These are phyloP conservation scores for Pistacia atlantica DNA, from an alignment of 345 rosid species.

Conservation along the genomic window DNA sequence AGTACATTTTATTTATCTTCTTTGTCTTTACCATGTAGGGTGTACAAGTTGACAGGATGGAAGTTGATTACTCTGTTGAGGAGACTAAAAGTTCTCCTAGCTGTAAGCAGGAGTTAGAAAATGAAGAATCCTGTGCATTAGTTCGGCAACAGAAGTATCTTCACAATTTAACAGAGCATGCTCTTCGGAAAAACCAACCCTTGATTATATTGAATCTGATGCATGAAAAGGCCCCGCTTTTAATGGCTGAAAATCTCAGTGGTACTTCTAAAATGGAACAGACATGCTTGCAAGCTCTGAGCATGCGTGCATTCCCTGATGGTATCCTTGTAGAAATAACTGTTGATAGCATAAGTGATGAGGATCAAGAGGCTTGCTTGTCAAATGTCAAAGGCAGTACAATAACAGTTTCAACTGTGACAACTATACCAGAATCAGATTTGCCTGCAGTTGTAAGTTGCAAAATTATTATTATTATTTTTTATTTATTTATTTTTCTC, in stretches of 20 bases:
- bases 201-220: conserved; percentile 64
- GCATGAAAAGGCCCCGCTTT: conserved; percentile 59
- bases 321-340: conserved; percentile 46
- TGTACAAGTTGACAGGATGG: conserved; percentile 75
- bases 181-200: conserved; percentile 74
- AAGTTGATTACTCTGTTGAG: conserved; percentile 42
- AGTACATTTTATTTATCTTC: conserved; percentile 4
- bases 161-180: conserved; percentile 64
- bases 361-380: conserved; percentile 44
- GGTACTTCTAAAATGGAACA: conserved; percentile 63
- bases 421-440: conserved; percentile 55
- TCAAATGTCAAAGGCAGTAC: conserved; percentile 33
- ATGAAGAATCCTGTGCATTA: conserved; percentile 52
- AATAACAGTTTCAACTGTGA: conserved; percentile 36
- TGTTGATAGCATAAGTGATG: conserved; percentile 28
- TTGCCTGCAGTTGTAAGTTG: conserved; percentile 59
- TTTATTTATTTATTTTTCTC: not conserved
- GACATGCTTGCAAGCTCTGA: conserved; percentile 73
- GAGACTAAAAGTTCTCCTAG: conserved; percentile 39
- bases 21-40: conserved; percentile 55
- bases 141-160: conserved; percentile 68
- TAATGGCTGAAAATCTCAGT: conserved; percentile 50
- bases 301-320: conserved; percentile 52
- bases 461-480: not conserved
- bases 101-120: conserved; percentile 45